Conservation (phyloP, 176 grass and related monocot species). For the Pontederia paniculata region DNA sequence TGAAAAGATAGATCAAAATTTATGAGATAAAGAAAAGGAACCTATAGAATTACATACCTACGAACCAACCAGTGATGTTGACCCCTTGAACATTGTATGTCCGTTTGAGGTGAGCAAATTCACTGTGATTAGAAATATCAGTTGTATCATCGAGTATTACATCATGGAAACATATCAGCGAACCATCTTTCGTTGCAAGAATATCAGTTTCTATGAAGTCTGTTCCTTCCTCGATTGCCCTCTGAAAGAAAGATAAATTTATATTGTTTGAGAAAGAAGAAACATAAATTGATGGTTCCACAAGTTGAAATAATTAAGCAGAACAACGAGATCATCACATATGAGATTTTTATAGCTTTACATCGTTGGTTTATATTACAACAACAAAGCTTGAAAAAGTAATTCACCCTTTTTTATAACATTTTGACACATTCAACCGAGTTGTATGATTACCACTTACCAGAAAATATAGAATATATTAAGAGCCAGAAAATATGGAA, state of each 20-base stretch:
- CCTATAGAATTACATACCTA: slow-evolving; percentile 28
- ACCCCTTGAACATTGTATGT: slow-evolving; percentile 83
- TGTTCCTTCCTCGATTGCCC: slow-evolving; percentile 68
- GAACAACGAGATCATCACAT: too few species aligned
- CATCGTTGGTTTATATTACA: too few species aligned
- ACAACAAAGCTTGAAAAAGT: too few species aligned
- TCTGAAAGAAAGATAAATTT: too few species aligned
- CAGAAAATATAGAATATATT: too few species aligned
- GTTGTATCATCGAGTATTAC: slow-evolving; percentile 50
- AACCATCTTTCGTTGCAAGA: slow-evolving; percentile 57
- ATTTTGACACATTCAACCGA: too few species aligned
- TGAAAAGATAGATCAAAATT: not conserved
- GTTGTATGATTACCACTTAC: too few species aligned
- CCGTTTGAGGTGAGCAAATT: slow-evolving; percentile 62
- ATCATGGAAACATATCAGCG: slow-evolving; percentile 66
- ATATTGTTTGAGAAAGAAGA: too few species aligned
- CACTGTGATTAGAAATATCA: slow-evolving; percentile 22
- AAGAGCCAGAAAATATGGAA: not conserved
- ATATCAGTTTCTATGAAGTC: slow-evolving; percentile 92
- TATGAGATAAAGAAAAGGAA: not conserved
- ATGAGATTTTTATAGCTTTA: too few species aligned
- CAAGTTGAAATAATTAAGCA: too few species aligned
- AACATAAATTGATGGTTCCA: not conserved
- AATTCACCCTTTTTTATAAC: too few species aligned
- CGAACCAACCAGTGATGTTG: slow-evolving; percentile 73